Percentiles rank a stretch among this genome's conserved stretches.
phyloP scores from a whole-genome alignment of 768 basidiomycete genomes.

The Exsudoporus frostii region DNA sequence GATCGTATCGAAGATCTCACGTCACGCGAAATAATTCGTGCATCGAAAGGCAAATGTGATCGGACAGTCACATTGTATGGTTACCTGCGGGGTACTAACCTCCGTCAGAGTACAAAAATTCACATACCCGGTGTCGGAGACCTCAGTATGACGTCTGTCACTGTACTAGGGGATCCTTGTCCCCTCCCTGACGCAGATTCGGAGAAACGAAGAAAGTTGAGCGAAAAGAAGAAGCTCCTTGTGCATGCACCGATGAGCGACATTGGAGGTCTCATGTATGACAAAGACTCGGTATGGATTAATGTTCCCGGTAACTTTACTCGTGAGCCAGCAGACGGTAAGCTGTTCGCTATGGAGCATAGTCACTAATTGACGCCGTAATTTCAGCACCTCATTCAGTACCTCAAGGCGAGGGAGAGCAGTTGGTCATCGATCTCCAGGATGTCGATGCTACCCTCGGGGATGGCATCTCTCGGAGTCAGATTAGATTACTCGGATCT shows the following conservation, averaged over 20 bases:
- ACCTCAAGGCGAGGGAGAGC: constrained; percentile 88
- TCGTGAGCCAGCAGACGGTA: constrained; percentile 65
- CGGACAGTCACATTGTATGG: constrained; percentile 93
- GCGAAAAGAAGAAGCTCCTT: constrained; percentile 89
- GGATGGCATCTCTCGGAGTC: constrained; percentile 74
- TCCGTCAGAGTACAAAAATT: constrained; percentile 70
- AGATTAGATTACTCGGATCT: constrained; percentile 79
- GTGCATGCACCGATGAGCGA: constrained; percentile 99
- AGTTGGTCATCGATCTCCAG: constrained; percentile 97
- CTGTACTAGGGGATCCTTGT: constrained; percentile 88
- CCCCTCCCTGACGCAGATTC: constrained; percentile 88
- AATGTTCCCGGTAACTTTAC: constrained; percentile 96
- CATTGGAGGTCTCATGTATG: constrained; percentile 93
- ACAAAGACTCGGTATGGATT: constrained; percentile 98
- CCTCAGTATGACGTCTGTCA: constrained; percentile 69
- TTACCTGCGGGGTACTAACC: constrained; percentile 87
- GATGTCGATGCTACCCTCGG: constrained; percentile 81
- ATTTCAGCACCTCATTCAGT: constrained; percentile 60
- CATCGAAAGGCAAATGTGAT: constrained; percentile 83
- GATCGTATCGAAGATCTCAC: constrained; percentile 96
- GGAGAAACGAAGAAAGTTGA: constrained; percentile 88
- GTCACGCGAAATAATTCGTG: constrained; percentile 75
- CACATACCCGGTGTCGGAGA: constrained; percentile 97
- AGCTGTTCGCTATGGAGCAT: constrained; percentile 13
- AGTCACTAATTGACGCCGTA: neutral